phyloP scores from a whole-genome alignment of 768 basidiomycete genomes.

The Omphalotus guepiniiformis region DNA sequence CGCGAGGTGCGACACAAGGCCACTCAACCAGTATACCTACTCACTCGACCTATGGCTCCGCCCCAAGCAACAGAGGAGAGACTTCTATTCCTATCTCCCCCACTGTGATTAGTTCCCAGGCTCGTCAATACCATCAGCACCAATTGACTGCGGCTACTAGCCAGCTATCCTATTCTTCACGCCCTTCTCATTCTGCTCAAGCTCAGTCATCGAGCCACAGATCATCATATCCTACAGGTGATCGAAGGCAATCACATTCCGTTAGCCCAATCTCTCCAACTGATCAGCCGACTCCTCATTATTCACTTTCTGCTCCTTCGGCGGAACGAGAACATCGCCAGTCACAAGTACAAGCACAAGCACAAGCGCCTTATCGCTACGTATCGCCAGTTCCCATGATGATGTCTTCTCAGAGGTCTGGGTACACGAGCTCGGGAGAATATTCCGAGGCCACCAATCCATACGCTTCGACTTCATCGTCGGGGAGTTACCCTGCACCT shows the following conservation, averaged over 20 bases:
- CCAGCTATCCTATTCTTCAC: constrained; percentile 3
- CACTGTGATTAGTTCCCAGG: background rate
- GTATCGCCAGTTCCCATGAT: background rate
- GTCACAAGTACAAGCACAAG: no score
- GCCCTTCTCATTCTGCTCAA: background rate
- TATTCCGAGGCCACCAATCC: background rate
- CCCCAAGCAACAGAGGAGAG: constrained; percentile 1
- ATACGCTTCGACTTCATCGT: background rate
- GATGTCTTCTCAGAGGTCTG: background rate
- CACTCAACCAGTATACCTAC: no score
- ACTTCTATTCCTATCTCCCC: constrained; percentile 4
- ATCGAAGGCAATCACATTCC: no score
- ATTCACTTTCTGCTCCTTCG: no score
- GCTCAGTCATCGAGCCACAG: constrained; percentile 3
- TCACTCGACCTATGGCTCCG: background rate
- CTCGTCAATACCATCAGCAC: constrained; percentile 1
- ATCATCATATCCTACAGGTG: no score
- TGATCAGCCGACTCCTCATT: no score
- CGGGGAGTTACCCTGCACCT: no score
- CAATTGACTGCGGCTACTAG: background rate
- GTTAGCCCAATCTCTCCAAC: constrained; percentile 3
- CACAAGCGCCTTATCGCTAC: constrained; percentile 1
- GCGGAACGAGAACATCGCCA: no score
- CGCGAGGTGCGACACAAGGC: background rate
- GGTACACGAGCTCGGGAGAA: background rate